Base-by-base conservation (phyloP, 129 eudicot genomes). In the Dittrichia graveolens region DNA sequence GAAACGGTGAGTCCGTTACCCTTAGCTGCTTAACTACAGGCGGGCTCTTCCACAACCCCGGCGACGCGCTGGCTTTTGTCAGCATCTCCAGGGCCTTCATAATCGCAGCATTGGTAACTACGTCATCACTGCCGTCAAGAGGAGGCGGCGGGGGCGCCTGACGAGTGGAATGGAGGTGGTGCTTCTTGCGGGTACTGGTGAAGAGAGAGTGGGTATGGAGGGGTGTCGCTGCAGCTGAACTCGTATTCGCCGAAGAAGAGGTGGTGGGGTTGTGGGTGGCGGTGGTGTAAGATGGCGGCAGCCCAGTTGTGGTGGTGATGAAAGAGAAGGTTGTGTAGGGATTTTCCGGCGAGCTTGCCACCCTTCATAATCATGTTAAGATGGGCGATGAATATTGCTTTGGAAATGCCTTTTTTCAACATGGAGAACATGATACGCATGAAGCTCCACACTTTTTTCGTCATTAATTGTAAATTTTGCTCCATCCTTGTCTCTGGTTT, bases 1-100 rank as follows among this genome's bases (percentile, higher is more conserved):
- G 86, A 71, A 80, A 90, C 43, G 91, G 96, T 1, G 96, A 90
- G 73, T 87, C 96, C 16, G 94, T 87, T 47, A 90, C 71, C 89
- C 95, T 81, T 74, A 90, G 74, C 78, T 85, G 86, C 89, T 83
- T 83, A 65, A 80, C 93, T 74, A 56, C 42, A 24, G 31, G 2
- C 13, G 92, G 92, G 31, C 78, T 80, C 82, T 48, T 73, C 76
- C 93, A 88, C 55, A 80, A 80, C 13, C 82, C 88, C 62, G 96
- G 88, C 40, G 92, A 82, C 8, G 91, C 79, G 8, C 61, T 67
- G 8, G 71, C 83, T 39, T 86, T 83, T 18, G 74, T 14, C 31
- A 83, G 40, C 85, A 88, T 61, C 64, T 88, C 87, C 66, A 88
- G 39, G 0, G 83, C 88, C 78, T 66, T 82, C 64, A 78, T 50